These are phyloP conservation scores for Exophiala spinifera DNA, from an alignment of 2,329 filamentous ascomycete species.

Conservation along the genomic window DNA sequence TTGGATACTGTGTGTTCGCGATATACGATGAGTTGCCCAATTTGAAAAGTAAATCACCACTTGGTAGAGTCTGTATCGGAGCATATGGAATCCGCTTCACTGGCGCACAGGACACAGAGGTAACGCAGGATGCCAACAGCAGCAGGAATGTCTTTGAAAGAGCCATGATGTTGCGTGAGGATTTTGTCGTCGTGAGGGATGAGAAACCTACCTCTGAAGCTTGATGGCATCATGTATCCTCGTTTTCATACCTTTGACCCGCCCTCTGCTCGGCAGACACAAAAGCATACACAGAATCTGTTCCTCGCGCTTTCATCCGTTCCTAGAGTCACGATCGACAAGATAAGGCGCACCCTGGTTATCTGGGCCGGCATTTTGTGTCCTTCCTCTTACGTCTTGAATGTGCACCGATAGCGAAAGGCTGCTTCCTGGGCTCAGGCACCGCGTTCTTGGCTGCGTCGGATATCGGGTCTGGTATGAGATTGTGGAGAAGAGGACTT, in stretches of 20 bases:
- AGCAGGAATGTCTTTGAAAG: not conserved
- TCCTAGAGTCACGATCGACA: not conserved
- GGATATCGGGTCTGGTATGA: not conserved
- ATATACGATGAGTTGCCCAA: conserved; percentile 3
- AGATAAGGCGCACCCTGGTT: not conserved
- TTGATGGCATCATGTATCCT: not conserved
- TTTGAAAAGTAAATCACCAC: conserved; percentile 1
- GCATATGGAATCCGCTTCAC: not conserved
- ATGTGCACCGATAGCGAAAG: not conserved
- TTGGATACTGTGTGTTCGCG: conserved; percentile 2
- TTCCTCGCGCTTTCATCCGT: not conserved
- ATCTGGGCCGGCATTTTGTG: not conserved
- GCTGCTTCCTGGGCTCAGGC: not conserved
- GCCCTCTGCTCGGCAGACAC: too few relatives aligned
- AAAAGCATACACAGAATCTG: not conserved
- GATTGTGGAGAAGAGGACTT: not conserved
- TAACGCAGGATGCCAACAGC: not conserved
- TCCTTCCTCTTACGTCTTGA: not conserved
- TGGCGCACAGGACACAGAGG: not conserved
- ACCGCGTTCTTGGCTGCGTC: not conserved
- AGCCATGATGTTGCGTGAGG: not conserved
- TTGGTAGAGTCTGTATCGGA: not conserved
- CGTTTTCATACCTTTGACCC: not conserved
- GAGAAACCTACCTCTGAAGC: not conserved
- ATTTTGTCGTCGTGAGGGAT: not conserved